Percentiles rank a stretch among this genome's conserved stretches.
These are phyloP conservation scores for Globisporangium paroecandrum DNA, from an alignment of 352 stramenopile species.

Conservation along the genomic window DNA sequence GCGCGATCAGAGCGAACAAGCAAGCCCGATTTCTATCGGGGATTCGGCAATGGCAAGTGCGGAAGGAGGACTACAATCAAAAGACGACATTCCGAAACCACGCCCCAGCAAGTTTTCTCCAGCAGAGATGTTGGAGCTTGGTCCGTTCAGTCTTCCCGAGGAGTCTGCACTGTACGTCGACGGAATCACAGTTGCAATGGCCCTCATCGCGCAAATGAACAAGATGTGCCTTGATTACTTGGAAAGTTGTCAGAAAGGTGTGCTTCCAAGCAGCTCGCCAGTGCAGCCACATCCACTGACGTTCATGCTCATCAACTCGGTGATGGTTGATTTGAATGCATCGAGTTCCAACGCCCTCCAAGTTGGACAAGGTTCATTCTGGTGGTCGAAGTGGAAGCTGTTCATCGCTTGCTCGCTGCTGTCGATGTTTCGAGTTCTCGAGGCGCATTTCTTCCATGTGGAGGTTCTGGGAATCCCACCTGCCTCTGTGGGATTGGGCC, in stretches of 20 bases:
- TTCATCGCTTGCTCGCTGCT: constrained; percentile 60
- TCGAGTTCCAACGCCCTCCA: constrained; percentile 16
- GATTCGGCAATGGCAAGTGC: constrained; percentile 18
- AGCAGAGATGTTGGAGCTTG: constrained; percentile 63
- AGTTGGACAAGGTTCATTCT: constrained; percentile 20
- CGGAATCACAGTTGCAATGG: constrained; percentile 45
- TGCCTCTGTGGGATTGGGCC: constrained; percentile 80
- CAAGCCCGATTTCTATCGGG: constrained; percentile 21
- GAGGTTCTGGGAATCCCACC: constrained; percentile 73
- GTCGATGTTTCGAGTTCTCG: constrained; percentile 64
- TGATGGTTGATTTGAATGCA: constrained; percentile 55
- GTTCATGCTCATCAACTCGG: constrained; percentile 87
- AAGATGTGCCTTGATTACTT: constrained; percentile 75
- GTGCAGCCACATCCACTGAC: constrained; percentile 81
- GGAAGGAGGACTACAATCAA: constrained; percentile 7
- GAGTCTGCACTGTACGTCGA: constrained; percentile 41
- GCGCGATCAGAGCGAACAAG: constrained; percentile 46
- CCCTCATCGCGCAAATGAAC: constrained; percentile 58
- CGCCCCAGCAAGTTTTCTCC: constrained; percentile 59
- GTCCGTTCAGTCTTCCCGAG: constrained; percentile 53
- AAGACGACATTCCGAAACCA: constrained; percentile 26
- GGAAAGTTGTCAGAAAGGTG: constrained; percentile 56
- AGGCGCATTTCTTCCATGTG: constrained; percentile 85
- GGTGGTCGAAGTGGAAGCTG: constrained; percentile 53
- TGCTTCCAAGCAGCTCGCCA: constrained; percentile 57